Percentiles rank a stretch among this genome's conserved stretches.
Evolutionary conservation across 768 basidiomycete species (phyloP).

Genomic region (Pisolithus marmoratus): DNA sequence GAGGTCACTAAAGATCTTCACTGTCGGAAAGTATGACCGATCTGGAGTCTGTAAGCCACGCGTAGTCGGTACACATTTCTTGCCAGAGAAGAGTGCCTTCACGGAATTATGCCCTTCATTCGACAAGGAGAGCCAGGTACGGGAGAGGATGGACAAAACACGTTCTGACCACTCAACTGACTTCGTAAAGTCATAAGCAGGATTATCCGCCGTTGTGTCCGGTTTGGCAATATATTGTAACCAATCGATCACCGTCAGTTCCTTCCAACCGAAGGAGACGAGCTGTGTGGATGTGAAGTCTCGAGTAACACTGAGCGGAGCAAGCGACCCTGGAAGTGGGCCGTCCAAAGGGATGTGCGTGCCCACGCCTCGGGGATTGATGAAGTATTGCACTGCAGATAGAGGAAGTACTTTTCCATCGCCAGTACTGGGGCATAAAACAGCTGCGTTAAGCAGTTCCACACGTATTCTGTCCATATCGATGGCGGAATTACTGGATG

Average conservation of each 20-base stretch:
- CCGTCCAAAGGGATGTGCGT: conserved; percentile 65
- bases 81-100: conserved; percentile 35
- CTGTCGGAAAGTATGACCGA: conserved; percentile 80
- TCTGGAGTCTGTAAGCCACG: conserved; percentile 64
- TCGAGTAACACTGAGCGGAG: conserved; percentile 65
- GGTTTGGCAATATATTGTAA: conserved; percentile 55
- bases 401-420: conserved; percentile 62
- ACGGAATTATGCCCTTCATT: conserved; percentile 40
- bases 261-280: conserved; percentile 67
- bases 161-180: conserved; percentile 79
- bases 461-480: conserved; percentile 43
- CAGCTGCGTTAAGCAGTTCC: conserved; percentile 66
- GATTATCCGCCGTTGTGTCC: conserved; percentile 33
- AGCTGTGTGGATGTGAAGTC: conserved; percentile 50
- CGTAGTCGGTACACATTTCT: conserved; percentile 45
- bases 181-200: conserved; percentile 54
- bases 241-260: conserved; percentile 76
- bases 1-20: conserved; percentile 73
- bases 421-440: conserved; percentile 42
- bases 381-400: conserved; percentile 61
- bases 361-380: conserved; percentile 55
- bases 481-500: conserved; percentile 28
- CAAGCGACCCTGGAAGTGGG: conserved; percentile 68
- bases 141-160: conserved; percentile 58
- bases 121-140: conserved; percentile 65